These are phyloP conservation scores for Debaryomyces psychrophilus DNA, from an alignment of 1,139 yeast species.

Conservation along the genomic window DNA sequence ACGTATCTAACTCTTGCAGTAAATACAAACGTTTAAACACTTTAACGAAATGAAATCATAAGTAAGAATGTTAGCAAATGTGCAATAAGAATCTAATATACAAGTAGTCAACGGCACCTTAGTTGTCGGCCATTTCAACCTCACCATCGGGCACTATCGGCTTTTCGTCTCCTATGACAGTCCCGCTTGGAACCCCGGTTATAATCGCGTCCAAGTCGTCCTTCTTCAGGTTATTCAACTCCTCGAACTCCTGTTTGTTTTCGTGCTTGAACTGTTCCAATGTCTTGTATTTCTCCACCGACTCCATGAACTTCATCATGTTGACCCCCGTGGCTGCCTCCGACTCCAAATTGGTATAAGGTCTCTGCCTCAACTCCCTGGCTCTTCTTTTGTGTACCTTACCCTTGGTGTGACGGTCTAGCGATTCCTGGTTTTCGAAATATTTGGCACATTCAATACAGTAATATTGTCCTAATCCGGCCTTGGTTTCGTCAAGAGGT, in stretches of 20 bases:
- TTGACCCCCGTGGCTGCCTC: conserved; percentile 88
- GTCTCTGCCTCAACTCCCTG: conserved; percentile 71
- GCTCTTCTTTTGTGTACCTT: conserved; percentile 87
- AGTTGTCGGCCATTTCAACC: conserved; percentile 24
- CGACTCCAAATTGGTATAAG: conserved; percentile 85
- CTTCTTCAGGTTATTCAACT: conserved; percentile 40
- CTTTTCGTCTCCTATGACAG: conserved; percentile 13
- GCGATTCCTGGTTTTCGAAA: conserved; percentile 76
- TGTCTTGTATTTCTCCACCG: conserved; percentile 59
- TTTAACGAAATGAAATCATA: conserved; percentile 8
- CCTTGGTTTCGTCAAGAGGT: conserved; percentile 83
- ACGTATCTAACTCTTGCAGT: conserved; percentile 5
- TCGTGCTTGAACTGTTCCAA: conserved; percentile 43
- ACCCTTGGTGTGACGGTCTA: conserved; percentile 70
- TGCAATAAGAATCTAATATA: conserved; percentile 7
- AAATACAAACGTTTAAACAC: conserved; percentile 6
- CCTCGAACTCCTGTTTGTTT: conserved; percentile 41
- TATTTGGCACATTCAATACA: conserved; percentile 94
- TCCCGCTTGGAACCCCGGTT: conserved; percentile 36
- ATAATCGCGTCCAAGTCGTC: conserved; percentile 46
- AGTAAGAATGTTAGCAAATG: conserved; percentile 3
- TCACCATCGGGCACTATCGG: conserved; percentile 17
- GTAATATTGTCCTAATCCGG: conserved; percentile 93
- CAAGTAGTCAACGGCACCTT: not conserved
- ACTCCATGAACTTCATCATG: conserved; percentile 62